A percentile compares a stretch with the other conserved stretches of the same genome.
Evolutionary conservation across 2,329 filamentous ascomycete genomes (phyloP).

Genomic region (Cladophialophora chaetospira): DNA sequence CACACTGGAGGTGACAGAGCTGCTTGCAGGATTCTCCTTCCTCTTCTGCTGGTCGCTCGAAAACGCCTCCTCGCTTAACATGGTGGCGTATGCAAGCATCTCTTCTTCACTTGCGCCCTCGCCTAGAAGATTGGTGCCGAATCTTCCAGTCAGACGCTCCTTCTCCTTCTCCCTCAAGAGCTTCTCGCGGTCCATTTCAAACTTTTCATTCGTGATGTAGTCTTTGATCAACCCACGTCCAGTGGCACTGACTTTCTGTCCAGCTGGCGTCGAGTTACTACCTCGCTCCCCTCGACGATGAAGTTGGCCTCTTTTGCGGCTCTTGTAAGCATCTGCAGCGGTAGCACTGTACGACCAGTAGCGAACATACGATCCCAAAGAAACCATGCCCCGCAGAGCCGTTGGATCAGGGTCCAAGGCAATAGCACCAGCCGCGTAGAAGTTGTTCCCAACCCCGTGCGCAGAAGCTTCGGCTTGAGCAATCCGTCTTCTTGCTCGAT

Average conservation of each 20-base stretch:
- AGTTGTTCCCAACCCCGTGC: constrained; percentile 70
- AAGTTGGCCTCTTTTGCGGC: constrained; percentile 71
- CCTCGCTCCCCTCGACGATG: constrained; percentile 66
- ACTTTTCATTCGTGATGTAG: constrained; percentile 83
- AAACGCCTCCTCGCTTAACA: constrained; percentile 62
- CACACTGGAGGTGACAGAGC: constrained; percentile 32
- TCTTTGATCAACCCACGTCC: constrained; percentile 71
- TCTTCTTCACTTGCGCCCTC: constrained; percentile 62
- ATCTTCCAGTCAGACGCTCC: constrained; percentile 72
- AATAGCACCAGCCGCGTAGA: constrained; percentile 80
- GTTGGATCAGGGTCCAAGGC: constrained; percentile 86
- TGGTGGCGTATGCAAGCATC: constrained; percentile 62
- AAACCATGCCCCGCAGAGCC: constrained; percentile 79
- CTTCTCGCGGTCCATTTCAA: constrained; percentile 75
- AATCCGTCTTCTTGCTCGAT: constrained; percentile 75
- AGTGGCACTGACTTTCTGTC: constrained; percentile 61
- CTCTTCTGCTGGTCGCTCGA: constrained; percentile 53
- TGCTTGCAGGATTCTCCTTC: constrained; percentile 45
- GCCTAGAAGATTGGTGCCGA: constrained; percentile 74
- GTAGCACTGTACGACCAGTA: constrained; percentile 95
- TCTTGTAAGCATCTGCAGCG: constrained; percentile 69
- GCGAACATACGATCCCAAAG: constrained; percentile 81
- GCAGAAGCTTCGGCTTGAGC: constrained; percentile 68
- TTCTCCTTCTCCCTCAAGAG: constrained; percentile 67
- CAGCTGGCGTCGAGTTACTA: constrained; percentile 56